Evolutionary conservation across 2,329 filamentous ascomycete species (phyloP).

Genomic region (Trichoderma asperellum): DNA sequence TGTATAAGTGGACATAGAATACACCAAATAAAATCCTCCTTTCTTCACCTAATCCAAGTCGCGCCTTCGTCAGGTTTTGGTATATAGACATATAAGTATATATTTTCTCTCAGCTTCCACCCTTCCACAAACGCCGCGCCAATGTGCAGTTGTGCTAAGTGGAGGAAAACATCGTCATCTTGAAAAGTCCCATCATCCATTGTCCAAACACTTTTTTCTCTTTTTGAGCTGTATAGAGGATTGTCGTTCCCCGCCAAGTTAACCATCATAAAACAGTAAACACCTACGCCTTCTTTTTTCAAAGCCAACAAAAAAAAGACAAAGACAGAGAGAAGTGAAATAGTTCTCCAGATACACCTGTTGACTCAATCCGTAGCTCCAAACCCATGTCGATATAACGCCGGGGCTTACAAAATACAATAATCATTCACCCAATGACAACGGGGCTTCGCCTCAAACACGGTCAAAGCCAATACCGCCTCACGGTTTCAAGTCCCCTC

Average conservation of each 20-base stretch:
- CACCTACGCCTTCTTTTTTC: conserved; percentile 1
- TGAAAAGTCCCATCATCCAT: conserved; percentile 3
- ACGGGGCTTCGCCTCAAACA: background rate
- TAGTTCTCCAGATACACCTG: conserved; percentile 9
- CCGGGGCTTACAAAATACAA: conserved; percentile 20
- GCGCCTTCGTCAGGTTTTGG: conserved; percentile 2
- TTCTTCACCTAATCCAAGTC: background rate
- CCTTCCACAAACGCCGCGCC: conserved; percentile 27
- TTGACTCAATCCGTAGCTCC: conserved; percentile 15
- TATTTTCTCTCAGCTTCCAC: conserved; percentile 19
- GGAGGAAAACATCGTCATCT: conserved; percentile 6
- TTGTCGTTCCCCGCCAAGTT: background rate
- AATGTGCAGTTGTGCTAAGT: conserved; percentile 26
- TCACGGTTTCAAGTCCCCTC: conserved; percentile 6
- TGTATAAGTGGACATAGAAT: background rate
- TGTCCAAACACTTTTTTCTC: conserved; percentile 13
- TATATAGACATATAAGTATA: background rate
- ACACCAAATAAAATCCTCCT: background rate
- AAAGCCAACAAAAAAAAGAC: background rate
- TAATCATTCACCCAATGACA: conserved; percentile 8
- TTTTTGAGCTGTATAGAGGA: conserved; percentile 6
- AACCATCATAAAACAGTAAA: conserved; percentile 14
- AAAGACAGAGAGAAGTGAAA: background rate
- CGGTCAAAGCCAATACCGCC: background rate
- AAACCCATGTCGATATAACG: conserved; percentile 16